Percentiles rank a stretch among this genome's conserved stretches.
Evolutionary conservation across 345 rosid genomes (phyloP).

Genomic region (Syzygium oleosum): DNA sequence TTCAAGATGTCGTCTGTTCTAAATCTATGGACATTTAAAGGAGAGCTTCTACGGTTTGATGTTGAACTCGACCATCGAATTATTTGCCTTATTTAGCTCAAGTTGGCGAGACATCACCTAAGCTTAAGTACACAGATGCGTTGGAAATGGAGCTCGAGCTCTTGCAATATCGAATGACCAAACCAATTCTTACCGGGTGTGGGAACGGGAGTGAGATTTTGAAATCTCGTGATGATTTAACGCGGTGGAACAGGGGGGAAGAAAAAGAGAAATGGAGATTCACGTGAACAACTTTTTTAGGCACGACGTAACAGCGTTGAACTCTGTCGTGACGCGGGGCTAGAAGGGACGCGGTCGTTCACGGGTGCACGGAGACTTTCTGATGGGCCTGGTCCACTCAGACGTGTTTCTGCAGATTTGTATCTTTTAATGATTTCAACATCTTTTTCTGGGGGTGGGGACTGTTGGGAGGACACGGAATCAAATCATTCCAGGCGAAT

Average conservation of each 20-base stretch:
- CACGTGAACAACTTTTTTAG: conserved; percentile 8
- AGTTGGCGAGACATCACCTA: neutral
- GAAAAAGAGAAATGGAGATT: neutral
- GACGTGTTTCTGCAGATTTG: neutral
- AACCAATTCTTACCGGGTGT: too few relatives aligned
- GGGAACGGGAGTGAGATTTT: too few relatives aligned
- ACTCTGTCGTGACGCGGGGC: neutral
- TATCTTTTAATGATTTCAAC: neutral
- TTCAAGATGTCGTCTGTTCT: neutral
- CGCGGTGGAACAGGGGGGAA: neutral
- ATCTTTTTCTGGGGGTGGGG: neutral
- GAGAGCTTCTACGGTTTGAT: neutral
- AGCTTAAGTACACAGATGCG: neutral
- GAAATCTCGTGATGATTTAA: too few relatives aligned
- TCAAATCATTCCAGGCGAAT: neutral
- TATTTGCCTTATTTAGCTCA: neutral
- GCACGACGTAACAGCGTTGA: neutral
- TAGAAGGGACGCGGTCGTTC: conserved; percentile 22
- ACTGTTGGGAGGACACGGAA: neutral
- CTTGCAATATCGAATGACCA: too few relatives aligned
- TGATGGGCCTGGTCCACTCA: conserved; percentile 1
- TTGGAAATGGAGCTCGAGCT: neutral
- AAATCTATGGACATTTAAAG: neutral
- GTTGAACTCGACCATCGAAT: neutral
- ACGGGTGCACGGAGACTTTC: conserved; percentile 18